Conservation (phyloP, 179 eudicot species). For the Beta lomatogona region DNA sequence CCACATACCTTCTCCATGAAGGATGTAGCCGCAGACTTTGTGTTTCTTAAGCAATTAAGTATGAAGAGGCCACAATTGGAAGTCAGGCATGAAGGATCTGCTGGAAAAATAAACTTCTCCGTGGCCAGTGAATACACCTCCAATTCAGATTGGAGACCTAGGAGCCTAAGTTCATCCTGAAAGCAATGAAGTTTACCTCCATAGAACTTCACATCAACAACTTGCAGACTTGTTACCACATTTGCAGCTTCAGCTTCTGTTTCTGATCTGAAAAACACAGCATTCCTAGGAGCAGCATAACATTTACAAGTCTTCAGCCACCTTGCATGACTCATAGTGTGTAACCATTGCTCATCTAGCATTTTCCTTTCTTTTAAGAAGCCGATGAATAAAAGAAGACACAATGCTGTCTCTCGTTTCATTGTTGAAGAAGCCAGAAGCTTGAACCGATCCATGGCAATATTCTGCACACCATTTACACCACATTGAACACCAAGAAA, state of each 20-base stretch:
- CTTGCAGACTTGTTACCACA: slow-evolving; percentile 30
- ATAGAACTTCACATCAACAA: slow-evolving; percentile 38
- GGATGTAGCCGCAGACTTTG: slow-evolving; percentile 9
- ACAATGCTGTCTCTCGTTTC: slow-evolving; percentile 20
- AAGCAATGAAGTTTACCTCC: slow-evolving; percentile 29
- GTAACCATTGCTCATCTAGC: slow-evolving; percentile 32
- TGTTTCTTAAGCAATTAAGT: slow-evolving; percentile 34
- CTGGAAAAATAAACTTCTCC: slow-evolving; percentile 29
- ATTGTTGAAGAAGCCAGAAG: slow-evolving; percentile 20
- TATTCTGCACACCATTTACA: slow-evolving; percentile 23
- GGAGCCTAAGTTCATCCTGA: slow-evolving; percentile 34
- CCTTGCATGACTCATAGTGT: slow-evolving; percentile 25
- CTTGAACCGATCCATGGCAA: slow-evolving; percentile 32
- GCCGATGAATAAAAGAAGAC: slow-evolving; percentile 33
- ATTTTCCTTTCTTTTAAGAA: slow-evolving; percentile 26
- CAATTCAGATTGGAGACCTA: slow-evolving; percentile 29
- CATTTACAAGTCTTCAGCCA: slow-evolving; percentile 40
- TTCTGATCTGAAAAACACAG: slow-evolving; percentile 25
- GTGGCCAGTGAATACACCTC: slow-evolving; percentile 27
- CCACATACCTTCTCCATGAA: slow-evolving; percentile 16
- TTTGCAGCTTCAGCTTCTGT: slow-evolving; percentile 35
- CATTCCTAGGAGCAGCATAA: slow-evolving; percentile 30
- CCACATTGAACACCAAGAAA: slow-evolving; percentile 47
- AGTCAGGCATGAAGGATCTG: slow-evolving; percentile 21
- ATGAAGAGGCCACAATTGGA: slow-evolving; percentile 33